Evolutionary conservation across 2,329 filamentous ascomycete species (phyloP).

Genomic region (Botrytis tulipae): DNA sequence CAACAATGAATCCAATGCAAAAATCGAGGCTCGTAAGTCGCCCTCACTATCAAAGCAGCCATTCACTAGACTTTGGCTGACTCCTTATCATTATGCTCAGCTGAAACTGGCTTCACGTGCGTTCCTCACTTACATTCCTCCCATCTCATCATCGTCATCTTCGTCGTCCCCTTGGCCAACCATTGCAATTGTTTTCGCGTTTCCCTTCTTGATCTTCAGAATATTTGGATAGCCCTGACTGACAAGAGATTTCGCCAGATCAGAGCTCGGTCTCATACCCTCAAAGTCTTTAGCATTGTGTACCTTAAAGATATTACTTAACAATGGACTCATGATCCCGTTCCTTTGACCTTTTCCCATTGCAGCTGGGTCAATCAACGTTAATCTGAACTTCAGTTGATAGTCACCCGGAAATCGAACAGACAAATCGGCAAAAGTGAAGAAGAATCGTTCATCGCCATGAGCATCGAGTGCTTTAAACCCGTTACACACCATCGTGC

Average conservation of each 20-base stretch:
- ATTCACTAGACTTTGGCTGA: neutral
- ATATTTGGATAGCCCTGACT: conserved; percentile 67
- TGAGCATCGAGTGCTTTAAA: conserved; percentile 75
- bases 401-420: conserved; percentile 76
- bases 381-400: conserved; percentile 69
- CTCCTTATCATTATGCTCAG: neutral
- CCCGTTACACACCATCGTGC: conserved; percentile 71
- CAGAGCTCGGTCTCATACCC: conserved; percentile 76
- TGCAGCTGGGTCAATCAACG: conserved; percentile 59
- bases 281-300: conserved; percentile 85
- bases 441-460: conserved; percentile 74
- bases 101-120: neutral
- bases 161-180: conserved; percentile 40
- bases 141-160: conserved; percentile 31
- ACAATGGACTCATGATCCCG: conserved; percentile 50
- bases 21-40: neutral
- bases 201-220: conserved; percentile 84
- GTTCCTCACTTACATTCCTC: conserved; percentile 17
- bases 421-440: conserved; percentile 80
- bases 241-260: conserved; percentile 70
- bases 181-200: conserved; percentile 52
- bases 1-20: conserved; percentile 5
- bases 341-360: conserved; percentile 39
- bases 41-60: neutral
- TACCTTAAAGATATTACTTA: conserved; percentile 67